These are phyloP conservation scores for Tuber magnatum DNA, from an alignment of 495 filamentous ascomycete species.

Conservation along the genomic window DNA sequence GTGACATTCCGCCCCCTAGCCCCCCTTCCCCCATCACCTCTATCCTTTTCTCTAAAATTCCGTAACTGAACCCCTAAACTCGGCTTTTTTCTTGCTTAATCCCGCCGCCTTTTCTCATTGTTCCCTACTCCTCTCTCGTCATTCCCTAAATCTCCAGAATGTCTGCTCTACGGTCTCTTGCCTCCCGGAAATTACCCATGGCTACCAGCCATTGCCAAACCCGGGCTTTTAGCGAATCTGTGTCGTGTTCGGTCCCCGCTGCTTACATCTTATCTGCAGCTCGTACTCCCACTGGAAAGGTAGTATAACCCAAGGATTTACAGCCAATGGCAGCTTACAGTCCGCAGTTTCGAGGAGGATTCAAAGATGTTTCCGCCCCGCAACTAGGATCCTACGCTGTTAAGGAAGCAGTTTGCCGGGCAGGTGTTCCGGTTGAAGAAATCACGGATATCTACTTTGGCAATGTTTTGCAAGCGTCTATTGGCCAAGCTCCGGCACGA, in stretches of 20 bases:
- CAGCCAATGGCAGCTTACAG: neutral
- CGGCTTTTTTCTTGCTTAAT: too few species aligned
- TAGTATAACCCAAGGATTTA: conserved; percentile 38
- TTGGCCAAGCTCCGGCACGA: conserved; percentile 85
- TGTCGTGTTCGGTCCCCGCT: conserved; percentile 55
- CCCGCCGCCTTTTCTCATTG: too few species aligned
- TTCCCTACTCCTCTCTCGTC: too few species aligned
- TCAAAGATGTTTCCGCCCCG: conserved; percentile 71
- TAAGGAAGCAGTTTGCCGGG: conserved; percentile 77
- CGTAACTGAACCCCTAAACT: too few species aligned
- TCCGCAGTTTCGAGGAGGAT: conserved; percentile 81
- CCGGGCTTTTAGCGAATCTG: conserved; percentile 57
- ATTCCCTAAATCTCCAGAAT: neutral
- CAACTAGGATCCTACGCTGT: conserved; percentile 81
- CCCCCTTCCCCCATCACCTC: too few species aligned
- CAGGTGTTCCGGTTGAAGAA: conserved; percentile 64
- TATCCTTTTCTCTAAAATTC: too few species aligned
- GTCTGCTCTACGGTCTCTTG: neutral
- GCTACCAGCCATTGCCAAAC: neutral
- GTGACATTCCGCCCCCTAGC: too few species aligned
- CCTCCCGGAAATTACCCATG: neutral
- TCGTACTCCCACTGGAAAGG: conserved; percentile 81
- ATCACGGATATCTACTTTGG: conserved; percentile 94
- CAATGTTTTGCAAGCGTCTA: conserved; percentile 77
- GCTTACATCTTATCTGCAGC: conserved; percentile 86